phyloP scores from a whole-genome alignment of 2,329 filamentous ascomycete species.

The Aspergillus tamarii region DNA sequence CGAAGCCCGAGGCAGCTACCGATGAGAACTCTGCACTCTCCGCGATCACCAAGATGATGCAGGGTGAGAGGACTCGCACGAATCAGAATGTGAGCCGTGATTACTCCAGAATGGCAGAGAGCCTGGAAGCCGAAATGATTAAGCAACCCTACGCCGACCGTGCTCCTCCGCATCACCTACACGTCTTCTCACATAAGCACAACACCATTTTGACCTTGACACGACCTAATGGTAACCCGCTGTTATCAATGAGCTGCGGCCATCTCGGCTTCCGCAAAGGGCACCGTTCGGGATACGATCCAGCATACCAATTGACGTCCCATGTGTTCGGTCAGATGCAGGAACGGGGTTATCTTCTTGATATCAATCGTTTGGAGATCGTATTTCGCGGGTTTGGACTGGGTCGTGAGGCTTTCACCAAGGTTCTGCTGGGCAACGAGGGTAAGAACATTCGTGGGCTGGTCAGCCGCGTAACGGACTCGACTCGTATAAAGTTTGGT shows the following conservation, averaged over 20 bases:
- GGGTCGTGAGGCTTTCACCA: conserved; percentile 85
- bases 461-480: conserved; percentile 80
- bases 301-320: conserved; percentile 84
- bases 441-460: conserved; percentile 73
- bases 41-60: conserved; percentile 37
- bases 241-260: conserved; percentile 79
- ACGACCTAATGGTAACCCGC: conserved; percentile 74
- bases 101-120: conserved; percentile 37
- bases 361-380: conserved; percentile 78
- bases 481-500: conserved; percentile 92
- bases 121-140: conserved; percentile 39
- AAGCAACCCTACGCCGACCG: conserved; percentile 40
- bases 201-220: conserved; percentile 94
- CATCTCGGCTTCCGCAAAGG: conserved; percentile 91
- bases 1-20: conserved; percentile 20
- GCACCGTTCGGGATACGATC: conserved; percentile 80
- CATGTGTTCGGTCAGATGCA: conserved; percentile 84
- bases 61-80: conserved; percentile 27
- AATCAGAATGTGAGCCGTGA: conserved; percentile 28
- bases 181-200: conserved; percentile 86
- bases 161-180: conserved; percentile 73
- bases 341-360: conserved; percentile 74
- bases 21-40: conserved; percentile 31
- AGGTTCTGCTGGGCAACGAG: conserved; percentile 85
- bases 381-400: conserved; percentile 81